Base-by-base conservation (phyloP, 805 yeast genomes). In the Monosporozyma yasuniensis region DNA sequence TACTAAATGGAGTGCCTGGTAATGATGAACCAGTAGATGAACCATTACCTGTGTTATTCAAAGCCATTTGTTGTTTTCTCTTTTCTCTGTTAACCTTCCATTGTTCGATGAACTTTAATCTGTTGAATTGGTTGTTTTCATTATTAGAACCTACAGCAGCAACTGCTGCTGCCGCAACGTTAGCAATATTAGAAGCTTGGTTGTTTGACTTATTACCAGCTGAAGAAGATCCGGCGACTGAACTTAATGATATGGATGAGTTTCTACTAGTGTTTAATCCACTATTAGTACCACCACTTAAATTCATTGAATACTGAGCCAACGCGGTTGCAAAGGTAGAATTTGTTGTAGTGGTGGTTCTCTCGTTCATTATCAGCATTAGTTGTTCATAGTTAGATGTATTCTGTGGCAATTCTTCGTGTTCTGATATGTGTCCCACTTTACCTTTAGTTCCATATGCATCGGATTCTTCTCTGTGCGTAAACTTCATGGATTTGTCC, bases 21-120 rank as follows among this genome's bases (percentile, higher is more conserved):
- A 43, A 8, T 2, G 44, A 39, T 27, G 27, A 27, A 8, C 39
- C 39, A 18, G 7, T 35, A 4, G 39, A 35, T 18, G 21, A 18
- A 18, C 39, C 39, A 35, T 35, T 35, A 2, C 22, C 22, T 9
- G 39, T 35, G 8, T 35, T 35, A 19, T 44, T 48, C 23, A 44
- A n/a, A 14, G 47, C n/a, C 34, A 46, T 30, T 32, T 39, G 46
- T 28, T 37, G 38, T 35, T 42, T 37, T 51, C 73, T 61, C 53
- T 78, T 72, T 51, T 78, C 83, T 59, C 79, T 78, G 62, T 85
- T 79, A 44, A 85, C 73, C 49, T 95, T 74, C 69, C 86, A 80
- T 67, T 85, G 93, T 65, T 91, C 98, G 52, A 91, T 84, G 59
- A 90, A 88, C 54, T 95, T 76, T 47, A 91, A 71, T 55, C 98